These are phyloP conservation scores for Euphorbia tirucalli DNA, from an alignment of 345 rosid genomes.

Conservation along the genomic window DNA sequence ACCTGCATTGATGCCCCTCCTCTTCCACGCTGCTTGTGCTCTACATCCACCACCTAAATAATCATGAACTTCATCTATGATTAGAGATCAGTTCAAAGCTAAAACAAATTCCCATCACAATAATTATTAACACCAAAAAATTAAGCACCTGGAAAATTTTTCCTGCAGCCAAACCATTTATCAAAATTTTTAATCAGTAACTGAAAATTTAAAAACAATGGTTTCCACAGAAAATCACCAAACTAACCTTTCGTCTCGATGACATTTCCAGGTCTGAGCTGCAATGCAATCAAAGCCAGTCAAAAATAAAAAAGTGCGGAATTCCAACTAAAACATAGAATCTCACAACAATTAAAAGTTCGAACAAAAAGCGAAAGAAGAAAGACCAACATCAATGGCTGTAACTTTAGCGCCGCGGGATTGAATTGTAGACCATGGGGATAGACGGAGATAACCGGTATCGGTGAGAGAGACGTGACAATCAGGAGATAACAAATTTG, in stretches of 20 bases:
- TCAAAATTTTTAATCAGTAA: neutral
- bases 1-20: constrained; percentile 95
- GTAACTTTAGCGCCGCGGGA: constrained; percentile 70
- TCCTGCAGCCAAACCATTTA: constrained; percentile 39
- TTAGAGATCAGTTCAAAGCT: too few relatives aligned
- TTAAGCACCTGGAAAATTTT: constrained; percentile 62
- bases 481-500: constrained; percentile 10
- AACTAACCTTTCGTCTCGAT: constrained; percentile 75
- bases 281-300: constrained; percentile 20
- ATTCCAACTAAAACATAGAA: neutral
- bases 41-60: constrained; percentile 65
- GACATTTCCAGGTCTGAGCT: constrained; percentile 82
- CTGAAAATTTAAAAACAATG: neutral
- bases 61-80: neutral
- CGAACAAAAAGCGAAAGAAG: neutral
- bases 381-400: constrained; percentile 57
- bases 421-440: constrained; percentile 58
- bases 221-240: neutral
- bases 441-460: constrained; percentile 22
- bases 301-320: neutral
- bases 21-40: constrained; percentile 87
- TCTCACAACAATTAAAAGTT: neutral
- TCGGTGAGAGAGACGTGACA: constrained; percentile 8
- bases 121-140: neutral
- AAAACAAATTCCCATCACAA: neutral